Evolutionary conservation across 2,329 filamentous ascomycete species (phyloP), one percentile per base, ranked within the genome.

Genomic region (Fusarium sp.): DNA sequence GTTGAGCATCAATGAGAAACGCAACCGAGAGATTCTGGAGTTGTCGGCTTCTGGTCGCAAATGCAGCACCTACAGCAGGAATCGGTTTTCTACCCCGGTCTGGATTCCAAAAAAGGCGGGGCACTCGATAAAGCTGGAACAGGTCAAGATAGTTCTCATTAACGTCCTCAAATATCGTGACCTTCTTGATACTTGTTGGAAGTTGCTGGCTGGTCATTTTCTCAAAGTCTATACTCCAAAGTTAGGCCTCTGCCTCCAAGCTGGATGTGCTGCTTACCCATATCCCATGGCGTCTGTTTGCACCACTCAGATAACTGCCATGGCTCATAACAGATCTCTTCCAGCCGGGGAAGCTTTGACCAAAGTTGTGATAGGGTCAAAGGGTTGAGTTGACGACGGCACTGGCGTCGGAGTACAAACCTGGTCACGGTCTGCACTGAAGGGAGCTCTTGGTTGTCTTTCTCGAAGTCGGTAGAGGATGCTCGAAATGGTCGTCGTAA

Each of bases 101-200:
- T 48, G 53, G 57, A 23, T 26, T 48, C 6, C 6, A 26, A 26
- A 26, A 26, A 26, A 6, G 26, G 6, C 29, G 12, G 8, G 12
- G 29, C n/a, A n/a, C n/a, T n/a, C n/a, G n/a, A 31, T 10, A 16
- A 44, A 11, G 33, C 12, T 58, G 37, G 23, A 59, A 54, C 13
- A 63, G 1, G 7, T 52, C 49, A 16, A 66, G 54, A 10, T 67
- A 54, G 5, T 53, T 55, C 39, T 67, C 53, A 7, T 68, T 70
- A 3, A 68, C 69, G 23, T 70, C 66, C n/a, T 69, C 59, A 18
- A 64, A 70, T 28, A 62, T 38, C 2, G 8, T 49, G 3, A 69
- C 9, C 5, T 6, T 67, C 28, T 76, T 66, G 31, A 84, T 76
- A 20, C 20, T 42, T 26, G 8, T 52, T 4, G 58, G 21, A n/a